A percentile compares a stretch with the other conserved stretches of the same genome.
These are phyloP conservation scores for Paramecium sonneborni DNA, from an alignment of 73 alveolate species.

Conservation along the genomic window DNA sequence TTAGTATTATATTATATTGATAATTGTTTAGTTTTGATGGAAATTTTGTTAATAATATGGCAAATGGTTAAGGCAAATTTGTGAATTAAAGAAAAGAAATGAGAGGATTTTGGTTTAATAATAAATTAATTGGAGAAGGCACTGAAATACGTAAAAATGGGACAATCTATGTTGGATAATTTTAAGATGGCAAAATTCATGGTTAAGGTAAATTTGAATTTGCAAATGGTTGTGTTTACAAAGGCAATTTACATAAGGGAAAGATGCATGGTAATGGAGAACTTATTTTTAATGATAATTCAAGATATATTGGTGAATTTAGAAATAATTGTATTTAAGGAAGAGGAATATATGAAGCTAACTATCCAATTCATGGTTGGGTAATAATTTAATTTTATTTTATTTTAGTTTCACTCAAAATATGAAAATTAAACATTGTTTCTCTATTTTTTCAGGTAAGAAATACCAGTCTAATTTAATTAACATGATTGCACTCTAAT, in stretches of 20 bases:
- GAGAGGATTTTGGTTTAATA: conserved; percentile 33
- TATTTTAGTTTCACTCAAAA: conserved; percentile 30
- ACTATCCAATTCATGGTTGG: background rate
- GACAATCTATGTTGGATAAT: conserved; percentile 36
- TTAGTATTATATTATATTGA: background rate
- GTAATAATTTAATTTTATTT: background rate
- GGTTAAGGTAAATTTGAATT: conserved; percentile 47
- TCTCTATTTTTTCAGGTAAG: conserved; percentile 2
- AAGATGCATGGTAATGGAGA: conserved; percentile 51
- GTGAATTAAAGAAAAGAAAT: conserved; percentile 27
- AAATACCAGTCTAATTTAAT: background rate
- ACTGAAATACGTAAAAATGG: background rate
- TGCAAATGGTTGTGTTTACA: conserved; percentile 12
- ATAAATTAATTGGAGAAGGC: conserved; percentile 37
- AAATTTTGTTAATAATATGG: conserved; percentile 4
- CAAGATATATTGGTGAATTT: conserved; percentile 24
- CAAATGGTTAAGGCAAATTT: conserved; percentile 54
- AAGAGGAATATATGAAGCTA: background rate
- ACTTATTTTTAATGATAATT: background rate
- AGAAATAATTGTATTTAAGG: background rate
- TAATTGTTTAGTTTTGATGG: conserved; percentile 50
- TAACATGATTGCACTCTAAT: background rate
- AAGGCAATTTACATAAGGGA: conserved; percentile 7
- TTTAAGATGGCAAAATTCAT: conserved; percentile 42
- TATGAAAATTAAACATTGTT: background rate